Percentiles rank a stretch among this genome's conserved stretches.
phyloP scores from a whole-genome alignment of 257 asterid species.

The Nicotiana paniculata region DNA sequence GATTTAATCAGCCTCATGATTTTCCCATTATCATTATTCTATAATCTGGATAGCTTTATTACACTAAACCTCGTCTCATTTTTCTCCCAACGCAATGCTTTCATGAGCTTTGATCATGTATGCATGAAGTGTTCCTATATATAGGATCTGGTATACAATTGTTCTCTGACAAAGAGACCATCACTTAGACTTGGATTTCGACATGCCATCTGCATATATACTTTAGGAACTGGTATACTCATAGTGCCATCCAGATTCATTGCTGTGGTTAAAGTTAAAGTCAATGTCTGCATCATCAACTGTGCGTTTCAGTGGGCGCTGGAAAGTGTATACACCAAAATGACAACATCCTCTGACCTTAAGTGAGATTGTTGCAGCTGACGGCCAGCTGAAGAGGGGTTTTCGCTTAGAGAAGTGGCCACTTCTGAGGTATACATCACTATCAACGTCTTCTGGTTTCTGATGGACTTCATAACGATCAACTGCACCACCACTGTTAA shows the following conservation, averaged over 20 bases:
- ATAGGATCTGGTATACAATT: background rate
- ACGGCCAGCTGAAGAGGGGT: background rate
- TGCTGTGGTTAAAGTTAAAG: constrained; percentile 37
- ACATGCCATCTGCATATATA: constrained; percentile 62
- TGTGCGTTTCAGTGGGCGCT: constrained; percentile 45
- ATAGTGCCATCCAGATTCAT: constrained; percentile 45
- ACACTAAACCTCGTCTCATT: background rate
- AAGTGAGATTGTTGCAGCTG: constrained; percentile 37
- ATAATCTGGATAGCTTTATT: too few species aligned
- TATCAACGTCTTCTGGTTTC: constrained; percentile 22
- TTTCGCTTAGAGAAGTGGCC: background rate
- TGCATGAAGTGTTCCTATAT: background rate
- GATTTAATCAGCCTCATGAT: background rate
- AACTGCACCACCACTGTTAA: constrained; percentile 63
- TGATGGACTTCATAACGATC: constrained; percentile 43
- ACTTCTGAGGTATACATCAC: background rate
- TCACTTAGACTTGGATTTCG: constrained; percentile 39
- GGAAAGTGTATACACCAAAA: constrained; percentile 64
- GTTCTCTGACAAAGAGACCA: background rate
- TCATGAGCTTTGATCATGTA: background rate
- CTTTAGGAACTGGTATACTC: constrained; percentile 28
- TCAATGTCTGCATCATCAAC: constrained; percentile 38
- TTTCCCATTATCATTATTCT: background rate
- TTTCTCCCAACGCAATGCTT: background rate
- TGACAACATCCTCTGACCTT: constrained; percentile 64